Base-by-base conservation (phyloP, 2,329 filamentous ascomycete species). In the Colletotrichum sp. region DNA sequence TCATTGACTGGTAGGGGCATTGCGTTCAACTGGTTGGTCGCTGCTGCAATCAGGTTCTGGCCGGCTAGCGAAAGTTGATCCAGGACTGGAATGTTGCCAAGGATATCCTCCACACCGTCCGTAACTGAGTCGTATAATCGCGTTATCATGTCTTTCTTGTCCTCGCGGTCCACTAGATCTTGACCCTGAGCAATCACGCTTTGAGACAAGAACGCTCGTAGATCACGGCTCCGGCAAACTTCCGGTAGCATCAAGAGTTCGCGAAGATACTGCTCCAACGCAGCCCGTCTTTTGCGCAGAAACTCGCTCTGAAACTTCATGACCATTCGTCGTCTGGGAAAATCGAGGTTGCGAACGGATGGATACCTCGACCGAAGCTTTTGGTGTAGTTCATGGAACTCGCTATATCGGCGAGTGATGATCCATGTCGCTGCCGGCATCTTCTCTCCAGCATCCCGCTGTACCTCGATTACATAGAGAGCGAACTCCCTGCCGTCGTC, bases 241-340 rank as follows among this genome's bases (percentile, higher is more conserved):
- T 98, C 96, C 0, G 97, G 97, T 3, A 98, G 90, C 1, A 95
- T 91, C 15, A 99, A 90, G 6, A 99, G 90, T 78, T 96, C 93
- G 77, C 92, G 90, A 11, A 99, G 86, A 82, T 99, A 99, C 64
- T 92, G 92, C 84, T 99, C 96, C 3, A 99, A 89, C 0, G 95
- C 96, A 36, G 93, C 85, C 12, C 95, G 92, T 30, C 97, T 92
- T 85, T 98, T 99, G 80, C 98, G 94, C 22, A 99, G 87, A 81
- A 99, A 99, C 80, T 99, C 97, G 83, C 93, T 96, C 82, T 99
- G 97, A 4, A 99, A 91, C 81, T 98, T 99, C 93, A 99, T 96
- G 69, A 99, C 94, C 86, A 99, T 93, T 76, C 97, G 94, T 49
- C 98, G 92, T 22, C 96, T 91, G 2, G 97, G 97, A 81, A 99